Evolutionary conservation across 2,329 filamentous ascomycete genomes (phyloP).

Genomic region (Aspergillus pseudoviridinutans): DNA sequence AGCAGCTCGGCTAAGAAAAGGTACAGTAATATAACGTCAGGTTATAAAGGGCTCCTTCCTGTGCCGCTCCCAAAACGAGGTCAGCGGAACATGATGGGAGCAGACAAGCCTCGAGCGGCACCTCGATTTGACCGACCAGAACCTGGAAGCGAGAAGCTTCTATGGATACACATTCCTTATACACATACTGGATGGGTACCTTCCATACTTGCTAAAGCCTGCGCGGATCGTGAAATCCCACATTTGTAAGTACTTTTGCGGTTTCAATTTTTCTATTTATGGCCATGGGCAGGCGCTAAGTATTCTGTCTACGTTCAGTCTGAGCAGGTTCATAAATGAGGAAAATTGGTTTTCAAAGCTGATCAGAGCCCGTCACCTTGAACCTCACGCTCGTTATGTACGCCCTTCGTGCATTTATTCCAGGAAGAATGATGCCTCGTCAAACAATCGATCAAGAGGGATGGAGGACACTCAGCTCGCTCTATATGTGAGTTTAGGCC

Average conservation of each 20-base stretch:
- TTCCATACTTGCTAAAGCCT: constrained; percentile 18
- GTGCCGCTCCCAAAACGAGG: constrained; percentile 23
- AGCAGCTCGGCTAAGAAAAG: not conserved
- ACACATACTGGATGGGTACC: constrained; percentile 23
- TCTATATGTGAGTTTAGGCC: constrained; percentile 24
- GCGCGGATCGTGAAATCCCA: constrained; percentile 22
- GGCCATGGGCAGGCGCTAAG: not conserved
- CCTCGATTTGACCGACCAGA: constrained; percentile 32
- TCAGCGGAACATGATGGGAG: constrained; percentile 16
- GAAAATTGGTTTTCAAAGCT: constrained; percentile 36
- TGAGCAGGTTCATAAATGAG: constrained; percentile 30
- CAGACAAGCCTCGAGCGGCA: constrained; percentile 21
- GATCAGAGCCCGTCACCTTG: constrained; percentile 34
- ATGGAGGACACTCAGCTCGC: constrained; percentile 23
- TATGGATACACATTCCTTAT: constrained; percentile 34
- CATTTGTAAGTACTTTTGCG: constrained; percentile 12
- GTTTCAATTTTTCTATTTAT: not conserved
- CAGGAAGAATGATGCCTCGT: constrained; percentile 19
- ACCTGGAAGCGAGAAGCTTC: constrained; percentile 29
- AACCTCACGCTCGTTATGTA: constrained; percentile 39
- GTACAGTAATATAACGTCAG: constrained; percentile 5
- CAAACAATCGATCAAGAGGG: constrained; percentile 5
- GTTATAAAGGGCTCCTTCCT: constrained; percentile 19
- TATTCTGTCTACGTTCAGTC: constrained; percentile 25
- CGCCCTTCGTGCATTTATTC: constrained; percentile 33